Base-by-base conservation (phyloP, 2,329 filamentous ascomycete genomes). In the Cordyceps farinosa region DNA sequence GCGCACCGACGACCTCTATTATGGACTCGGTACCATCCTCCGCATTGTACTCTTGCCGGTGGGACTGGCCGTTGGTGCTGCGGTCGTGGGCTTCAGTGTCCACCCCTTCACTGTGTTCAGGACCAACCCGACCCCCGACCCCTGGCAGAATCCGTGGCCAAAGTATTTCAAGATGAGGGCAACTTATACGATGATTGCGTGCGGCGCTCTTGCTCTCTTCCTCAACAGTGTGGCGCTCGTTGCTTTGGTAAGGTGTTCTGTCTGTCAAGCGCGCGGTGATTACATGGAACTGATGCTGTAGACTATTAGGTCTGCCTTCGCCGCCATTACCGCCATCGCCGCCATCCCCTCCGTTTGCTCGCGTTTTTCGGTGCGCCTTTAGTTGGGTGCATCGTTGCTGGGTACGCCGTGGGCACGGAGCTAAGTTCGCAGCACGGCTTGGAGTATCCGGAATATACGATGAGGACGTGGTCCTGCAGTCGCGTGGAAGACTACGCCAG, bases 111-210 rank as follows among this genome's bases (percentile, higher is more conserved):
- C 77, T 36, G 80, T 84, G 44, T 88, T 86, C 74, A 78, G 84
- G 67, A 74, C 74, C 34, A 88, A 86, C 2, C 78, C 81, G 62
- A 70, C 84, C 17, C 69, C 81, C 1, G 70, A 80, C 52, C 83
- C 77, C 68, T 68, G 81, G 29, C 77, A 87, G 22, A 77, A 84
- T 1, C 70, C 88, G 55, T 88, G 86, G 86, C 86, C 86, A 0
- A 73, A 77, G 15, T 73, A 80, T 36, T 84, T 88, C 69, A 80
- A 87, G 70, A 70, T 85, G 40, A 78, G 82, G 2, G 84, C 82
- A 3, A 74, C 83, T 36, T 22, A 22, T 22, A 82, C 84, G 9
- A 75, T 87, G 32, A 78, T 87, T 22, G 78, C 76, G 32, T 81
- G 82, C 44, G 79, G 84, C 57, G 72, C 76, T 40, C 73, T 87